Conservation (phyloP, 768 basidiomycete genomes). For the Fomitopsis pulvina region DNA sequence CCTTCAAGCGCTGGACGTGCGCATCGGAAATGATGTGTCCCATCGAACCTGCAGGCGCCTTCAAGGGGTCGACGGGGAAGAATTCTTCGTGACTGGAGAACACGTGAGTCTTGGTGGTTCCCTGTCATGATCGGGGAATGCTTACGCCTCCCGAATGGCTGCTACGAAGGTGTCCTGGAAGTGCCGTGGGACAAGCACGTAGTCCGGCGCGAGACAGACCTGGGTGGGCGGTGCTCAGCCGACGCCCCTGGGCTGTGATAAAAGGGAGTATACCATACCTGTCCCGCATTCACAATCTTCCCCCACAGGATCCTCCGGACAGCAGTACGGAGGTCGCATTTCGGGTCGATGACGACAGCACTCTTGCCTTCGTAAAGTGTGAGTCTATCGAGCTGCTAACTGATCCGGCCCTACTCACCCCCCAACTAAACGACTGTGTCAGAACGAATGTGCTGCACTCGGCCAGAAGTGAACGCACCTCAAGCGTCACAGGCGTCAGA, state of each 20-base stretch:
- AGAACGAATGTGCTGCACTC: slow-evolving; percentile 10
- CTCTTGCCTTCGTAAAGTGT: slow-evolving; percentile 39
- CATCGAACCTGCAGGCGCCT: slow-evolving; percentile 28
- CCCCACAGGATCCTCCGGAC: slow-evolving; percentile 74
- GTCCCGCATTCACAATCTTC: slow-evolving; percentile 61
- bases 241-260: not conserved
- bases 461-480: slow-evolving; percentile 42
- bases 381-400: not conserved
- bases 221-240: slow-evolving; percentile 23
- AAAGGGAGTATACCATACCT: slow-evolving; percentile 13
- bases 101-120: not conserved
- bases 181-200: slow-evolving; percentile 35
- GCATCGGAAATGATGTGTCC: slow-evolving; percentile 42
- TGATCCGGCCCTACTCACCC: slow-evolving; percentile 22
- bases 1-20: slow-evolving; percentile 50
- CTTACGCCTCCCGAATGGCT: slow-evolving; percentile 36
- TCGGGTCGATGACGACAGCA: slow-evolving; percentile 59
- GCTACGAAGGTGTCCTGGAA: slow-evolving; percentile 28
- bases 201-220: slow-evolving; percentile 59
- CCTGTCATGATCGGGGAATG: not conserved
- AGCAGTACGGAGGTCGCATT: slow-evolving; percentile 48
- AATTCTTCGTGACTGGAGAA: slow-evolving; percentile 30
- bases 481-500: slow-evolving; percentile 66
- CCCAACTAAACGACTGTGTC: slow-evolving; percentile 33
- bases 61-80: slow-evolving; percentile 38